phyloP scores from a whole-genome alignment of 2,329 filamentous ascomycete genomes.

The Stagonosporopsis chrysanthemi region DNA sequence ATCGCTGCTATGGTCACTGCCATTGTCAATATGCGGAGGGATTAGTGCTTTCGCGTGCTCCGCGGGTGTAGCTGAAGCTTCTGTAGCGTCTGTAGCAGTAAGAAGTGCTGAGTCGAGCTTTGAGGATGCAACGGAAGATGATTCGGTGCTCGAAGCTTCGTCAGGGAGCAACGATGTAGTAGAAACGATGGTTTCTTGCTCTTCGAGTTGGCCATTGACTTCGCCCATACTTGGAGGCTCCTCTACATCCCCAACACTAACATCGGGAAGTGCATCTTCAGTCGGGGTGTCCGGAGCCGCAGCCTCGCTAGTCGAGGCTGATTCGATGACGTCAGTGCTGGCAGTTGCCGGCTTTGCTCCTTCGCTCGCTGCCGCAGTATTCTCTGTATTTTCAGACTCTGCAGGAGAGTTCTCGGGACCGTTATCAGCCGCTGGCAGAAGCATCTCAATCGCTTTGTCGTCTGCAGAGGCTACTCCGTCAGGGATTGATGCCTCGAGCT shows the following conservation, averaged over 20 bases:
- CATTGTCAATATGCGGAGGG: neutral
- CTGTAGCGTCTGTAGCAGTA: neutral
- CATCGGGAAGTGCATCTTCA: neutral
- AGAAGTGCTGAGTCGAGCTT: neutral
- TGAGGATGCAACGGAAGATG: neutral
- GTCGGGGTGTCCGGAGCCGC: neutral
- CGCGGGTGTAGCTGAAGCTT: neutral
- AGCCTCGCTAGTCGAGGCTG: neutral
- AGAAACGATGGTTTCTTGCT: neutral
- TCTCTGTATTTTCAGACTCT: neutral
- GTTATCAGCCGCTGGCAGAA: neutral
- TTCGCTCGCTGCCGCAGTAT: neutral
- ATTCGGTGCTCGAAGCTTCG: neutral
- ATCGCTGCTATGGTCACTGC: conserved; percentile 44
- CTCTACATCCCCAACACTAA: neutral
- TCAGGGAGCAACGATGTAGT: neutral
- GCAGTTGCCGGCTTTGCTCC: neutral
- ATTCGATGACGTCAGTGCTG: neutral
- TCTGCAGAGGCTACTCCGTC: neutral
- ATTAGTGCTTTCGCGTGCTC: neutral
- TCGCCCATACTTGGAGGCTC: neutral
- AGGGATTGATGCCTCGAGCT: neutral
- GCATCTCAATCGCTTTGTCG: neutral
- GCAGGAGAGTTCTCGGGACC: neutral
- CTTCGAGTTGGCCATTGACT: neutral